phyloP scores from a whole-genome alignment of 768 basidiomycete genomes.

The Lyophyllum atratum region DNA sequence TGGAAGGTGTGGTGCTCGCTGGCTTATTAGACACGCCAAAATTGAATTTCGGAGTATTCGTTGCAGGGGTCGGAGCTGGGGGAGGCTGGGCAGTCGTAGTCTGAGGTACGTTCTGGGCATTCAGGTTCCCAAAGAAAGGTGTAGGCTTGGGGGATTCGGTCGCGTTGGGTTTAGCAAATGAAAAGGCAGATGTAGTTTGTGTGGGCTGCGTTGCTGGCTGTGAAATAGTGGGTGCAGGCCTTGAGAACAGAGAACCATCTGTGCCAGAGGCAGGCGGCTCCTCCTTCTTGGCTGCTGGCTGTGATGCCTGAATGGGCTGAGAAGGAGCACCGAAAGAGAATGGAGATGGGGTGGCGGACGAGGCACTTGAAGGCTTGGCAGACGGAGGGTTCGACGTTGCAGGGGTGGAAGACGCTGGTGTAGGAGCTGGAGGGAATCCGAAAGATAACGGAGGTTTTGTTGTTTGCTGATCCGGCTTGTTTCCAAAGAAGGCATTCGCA shows the following conservation, averaged over 20 bases:
- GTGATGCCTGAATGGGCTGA: constrained; percentile 6
- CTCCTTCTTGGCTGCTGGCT: constrained; percentile 15
- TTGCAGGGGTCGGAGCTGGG: constrained; percentile 21
- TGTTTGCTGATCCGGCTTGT: constrained; percentile 6
- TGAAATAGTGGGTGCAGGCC: constrained; percentile 17
- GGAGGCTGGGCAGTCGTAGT: constrained; percentile 20
- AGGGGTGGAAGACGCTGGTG: not conserved
- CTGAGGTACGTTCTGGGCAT: constrained; percentile 5
- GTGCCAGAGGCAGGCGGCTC: constrained; percentile 7
- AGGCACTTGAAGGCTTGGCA: constrained; percentile 4
- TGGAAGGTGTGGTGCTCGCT: constrained; percentile 8
- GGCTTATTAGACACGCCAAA: constrained; percentile 31
- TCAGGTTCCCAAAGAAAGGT: constrained; percentile 22
- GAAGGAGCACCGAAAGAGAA: constrained; percentile 19
- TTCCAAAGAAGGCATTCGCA: constrained; percentile 6
- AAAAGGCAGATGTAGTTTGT: constrained; percentile 18
- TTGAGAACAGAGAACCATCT: constrained; percentile 23
- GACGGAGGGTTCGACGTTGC: not conserved
- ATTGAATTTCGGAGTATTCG: constrained; percentile 36
- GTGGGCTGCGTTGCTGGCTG: constrained; percentile 7
- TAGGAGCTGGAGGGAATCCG: constrained; percentile 3
- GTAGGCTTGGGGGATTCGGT: constrained; percentile 21
- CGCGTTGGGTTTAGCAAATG: constrained; percentile 14
- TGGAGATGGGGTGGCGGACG: constrained; percentile 3
- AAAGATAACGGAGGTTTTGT: constrained; percentile 13